Evolutionary conservation across 2,329 filamentous ascomycete species (phyloP), one percentile per base, ranked within the genome.

Genomic region (Juglanconis juglandina): DNA sequence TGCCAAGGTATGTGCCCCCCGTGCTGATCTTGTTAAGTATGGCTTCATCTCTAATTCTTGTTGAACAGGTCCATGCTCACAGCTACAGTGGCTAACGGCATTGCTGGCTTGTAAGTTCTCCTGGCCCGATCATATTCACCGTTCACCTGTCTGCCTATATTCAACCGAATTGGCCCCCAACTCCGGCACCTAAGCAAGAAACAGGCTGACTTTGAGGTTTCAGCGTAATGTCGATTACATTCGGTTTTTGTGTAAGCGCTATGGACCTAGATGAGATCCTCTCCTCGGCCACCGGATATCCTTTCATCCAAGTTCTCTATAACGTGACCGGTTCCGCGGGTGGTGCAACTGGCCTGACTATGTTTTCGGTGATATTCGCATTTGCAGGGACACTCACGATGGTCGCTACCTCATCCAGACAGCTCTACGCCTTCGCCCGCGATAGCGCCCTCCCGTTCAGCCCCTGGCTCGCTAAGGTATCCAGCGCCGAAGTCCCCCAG

Each of bases 391-490:
- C 66, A 33, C 60, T 71, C 32, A 70, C 67, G 44, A 65, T 66
- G n/a, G 65, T 70, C 1, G 70, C 70, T 11, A 69, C 68, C 5
- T 67, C 68, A 1, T 72, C 70, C 2, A 67, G 70, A 1, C 69
- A 71, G 62, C 65, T 71, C 0, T 72, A 66, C 62, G 70, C 70
- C 10, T 72, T 72, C 64, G 68, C 70, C 3, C 68, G 75, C 13
- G 75, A 77, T 62, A 68, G 72, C 17, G 75, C 71, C 10, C 59
- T 74, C 50, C 73, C 72, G 0, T 73, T 70, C 62, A 69, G 69
- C 35, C 54, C 58, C 3, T 70, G 68, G 69, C 67, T 71, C 44
- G 50, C 67, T 4, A 63, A 53, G 9, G 68, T 73, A 11, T 47
- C 44, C 8, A 35, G 39, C 34, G 8, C 49, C 17, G 4, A 47